Conservation (phyloP, 805 yeast genomes). For the Candida ipomoeae region DNA sequence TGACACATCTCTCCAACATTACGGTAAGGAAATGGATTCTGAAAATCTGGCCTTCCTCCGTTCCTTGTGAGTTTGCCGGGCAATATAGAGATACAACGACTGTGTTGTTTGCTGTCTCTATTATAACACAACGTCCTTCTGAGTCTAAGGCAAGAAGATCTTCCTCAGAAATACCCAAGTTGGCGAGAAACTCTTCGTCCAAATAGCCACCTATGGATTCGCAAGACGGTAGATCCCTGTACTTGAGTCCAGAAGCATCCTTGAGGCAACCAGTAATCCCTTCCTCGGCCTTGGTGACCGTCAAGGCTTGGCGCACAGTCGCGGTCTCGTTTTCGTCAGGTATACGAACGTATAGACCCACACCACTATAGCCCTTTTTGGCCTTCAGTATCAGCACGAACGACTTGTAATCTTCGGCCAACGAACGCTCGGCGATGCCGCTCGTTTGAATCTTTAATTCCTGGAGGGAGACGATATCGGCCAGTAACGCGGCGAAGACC, state of each 20-base stretch:
- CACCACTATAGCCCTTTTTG: slow-evolving; percentile 89
- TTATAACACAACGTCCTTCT: slow-evolving; percentile 79
- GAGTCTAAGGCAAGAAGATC: slow-evolving; percentile 45
- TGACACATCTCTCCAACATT: slow-evolving; percentile 58
- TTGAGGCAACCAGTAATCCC: slow-evolving; percentile 74
- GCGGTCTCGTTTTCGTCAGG: slow-evolving; percentile 44
- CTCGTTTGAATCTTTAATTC: slow-evolving; percentile 61
- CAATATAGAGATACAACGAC: slow-evolving; percentile 73
- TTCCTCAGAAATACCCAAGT: slow-evolving; percentile 19
- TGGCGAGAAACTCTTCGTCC: slow-evolving; percentile 29
- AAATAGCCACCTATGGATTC: slow-evolving; percentile 72
- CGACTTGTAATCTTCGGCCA: slow-evolving; percentile 53
- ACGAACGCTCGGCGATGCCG: slow-evolving; percentile 37
- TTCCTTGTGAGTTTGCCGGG: slow-evolving; percentile 81
- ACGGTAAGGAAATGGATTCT: slow-evolving; percentile 55
- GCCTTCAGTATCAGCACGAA: slow-evolving; percentile 64
- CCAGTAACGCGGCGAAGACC: slow-evolving; percentile 52
- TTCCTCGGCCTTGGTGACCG: slow-evolving; percentile 76
- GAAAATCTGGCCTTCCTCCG: slow-evolving; percentile 61
- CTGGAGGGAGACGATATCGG: slow-evolving; percentile 82
- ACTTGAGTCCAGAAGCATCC: slow-evolving; percentile 4
- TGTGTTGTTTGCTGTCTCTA: slow-evolving; percentile 63
- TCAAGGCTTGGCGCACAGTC: slow-evolving; percentile 32
- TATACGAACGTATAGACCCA: slow-evolving; percentile 69
- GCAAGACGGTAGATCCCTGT: slow-evolving; percentile 10